These are phyloP conservation scores for Exophiala bonariae DNA, from an alignment of 2,329 filamentous ascomycete genomes.

Conservation along the genomic window DNA sequence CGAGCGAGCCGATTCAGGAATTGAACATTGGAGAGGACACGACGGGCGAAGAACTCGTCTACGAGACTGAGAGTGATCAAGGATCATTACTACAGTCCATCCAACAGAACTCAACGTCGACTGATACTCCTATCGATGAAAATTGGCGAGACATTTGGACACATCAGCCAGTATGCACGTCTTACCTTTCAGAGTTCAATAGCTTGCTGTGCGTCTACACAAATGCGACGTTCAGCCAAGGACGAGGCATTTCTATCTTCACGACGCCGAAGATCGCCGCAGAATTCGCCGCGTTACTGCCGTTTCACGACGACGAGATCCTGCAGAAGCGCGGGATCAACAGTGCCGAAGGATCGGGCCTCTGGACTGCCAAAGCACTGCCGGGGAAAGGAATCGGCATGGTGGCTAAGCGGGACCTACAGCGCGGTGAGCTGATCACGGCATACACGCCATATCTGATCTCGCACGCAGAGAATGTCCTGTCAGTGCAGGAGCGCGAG, in stretches of 20 bases:
- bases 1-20: neutral
- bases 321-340: slow-evolving; percentile 15
- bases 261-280: slow-evolving; percentile 20
- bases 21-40: neutral
- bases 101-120: neutral
- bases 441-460: slow-evolving; percentile 21
- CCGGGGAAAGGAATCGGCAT: slow-evolving; percentile 20
- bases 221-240: slow-evolving; percentile 18
- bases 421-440: slow-evolving; percentile 17
- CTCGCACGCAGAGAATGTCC: slow-evolving; percentile 21
- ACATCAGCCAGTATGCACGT: slow-evolving; percentile 17
- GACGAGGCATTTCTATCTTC: slow-evolving; percentile 23
- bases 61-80: neutral
- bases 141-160: slow-evolving; percentile 10
- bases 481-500: slow-evolving; percentile 15
- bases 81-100: neutral
- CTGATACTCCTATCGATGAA: neutral
- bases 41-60: neutral
- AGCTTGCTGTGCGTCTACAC: slow-evolving; percentile 20
- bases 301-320: slow-evolving; percentile 15
- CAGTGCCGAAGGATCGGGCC: neutral
- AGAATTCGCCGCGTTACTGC: slow-evolving; percentile 9
- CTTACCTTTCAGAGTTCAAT: slow-evolving; percentile 9
- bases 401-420: slow-evolving; percentile 15
- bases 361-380: slow-evolving; percentile 14